Conservation (phyloP, 352 stramenopile genomes). For the Pythium guiyangense region DNA sequence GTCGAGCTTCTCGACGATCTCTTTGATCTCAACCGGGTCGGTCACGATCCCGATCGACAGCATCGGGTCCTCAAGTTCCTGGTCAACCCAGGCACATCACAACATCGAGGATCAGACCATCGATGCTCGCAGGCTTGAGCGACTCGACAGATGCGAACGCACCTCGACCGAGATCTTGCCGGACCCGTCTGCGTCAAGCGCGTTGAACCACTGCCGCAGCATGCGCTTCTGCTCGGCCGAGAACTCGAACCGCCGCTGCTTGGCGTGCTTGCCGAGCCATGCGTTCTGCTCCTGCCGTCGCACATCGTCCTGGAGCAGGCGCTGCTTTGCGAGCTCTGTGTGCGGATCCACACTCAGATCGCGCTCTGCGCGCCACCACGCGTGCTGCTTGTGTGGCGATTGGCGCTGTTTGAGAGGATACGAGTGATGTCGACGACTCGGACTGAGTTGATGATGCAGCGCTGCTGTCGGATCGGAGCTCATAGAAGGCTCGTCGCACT, state of each 20-base stretch:
- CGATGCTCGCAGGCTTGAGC: not conserved
- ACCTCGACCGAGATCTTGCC: constrained; percentile 75
- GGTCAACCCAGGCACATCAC: not conserved
- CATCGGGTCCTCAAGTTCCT: constrained; percentile 75
- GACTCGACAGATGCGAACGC: not conserved
- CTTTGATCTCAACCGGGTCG: constrained; percentile 52
- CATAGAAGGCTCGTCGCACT: not conserved
- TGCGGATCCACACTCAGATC: constrained; percentile 13
- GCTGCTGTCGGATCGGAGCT: not conserved
- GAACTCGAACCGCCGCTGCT: constrained; percentile 59
- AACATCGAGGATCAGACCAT: not conserved
- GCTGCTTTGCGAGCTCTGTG: constrained; percentile 22
- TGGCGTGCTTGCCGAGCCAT: constrained; percentile 66
- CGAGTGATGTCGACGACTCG: not conserved
- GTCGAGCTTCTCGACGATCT: constrained; percentile 58
- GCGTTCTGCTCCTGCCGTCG: constrained; percentile 56
- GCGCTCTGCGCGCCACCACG: constrained; percentile 33
- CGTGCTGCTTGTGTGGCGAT: constrained; percentile 4
- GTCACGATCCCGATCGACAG: constrained; percentile 74
- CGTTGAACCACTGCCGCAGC: constrained; percentile 74
- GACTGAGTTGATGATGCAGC: not conserved
- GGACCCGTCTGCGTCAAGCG: constrained; percentile 55
- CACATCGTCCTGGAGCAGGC: constrained; percentile 41
- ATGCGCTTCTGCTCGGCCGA: constrained; percentile 68
- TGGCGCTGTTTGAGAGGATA: not conserved